phyloP scores from a whole-genome alignment of 495 filamentous ascomycete species.

The Talaromyces liani region DNA sequence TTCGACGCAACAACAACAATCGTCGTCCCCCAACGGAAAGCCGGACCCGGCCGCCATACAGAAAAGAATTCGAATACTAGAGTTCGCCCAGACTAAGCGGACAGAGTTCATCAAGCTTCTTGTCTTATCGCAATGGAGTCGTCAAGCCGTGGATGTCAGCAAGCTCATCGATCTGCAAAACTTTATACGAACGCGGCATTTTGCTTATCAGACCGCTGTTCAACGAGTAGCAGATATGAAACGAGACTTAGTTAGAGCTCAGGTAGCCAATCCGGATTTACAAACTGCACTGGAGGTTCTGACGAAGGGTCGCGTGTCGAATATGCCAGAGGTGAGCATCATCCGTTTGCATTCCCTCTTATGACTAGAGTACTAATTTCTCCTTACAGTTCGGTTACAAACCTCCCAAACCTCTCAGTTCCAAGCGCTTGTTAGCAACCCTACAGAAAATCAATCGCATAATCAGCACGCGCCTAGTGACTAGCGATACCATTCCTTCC shows the following conservation, averaged over 20 bases:
- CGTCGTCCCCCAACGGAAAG: constrained; percentile 42
- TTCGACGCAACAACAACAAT: constrained; percentile 27
- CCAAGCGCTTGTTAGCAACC: constrained; percentile 56
- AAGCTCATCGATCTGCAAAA: constrained; percentile 76
- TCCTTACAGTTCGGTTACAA: constrained; percentile 61
- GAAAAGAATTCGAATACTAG: constrained; percentile 72
- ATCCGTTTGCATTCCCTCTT: constrained; percentile 2
- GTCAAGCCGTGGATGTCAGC: constrained; percentile 66
- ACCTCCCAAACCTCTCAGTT: constrained; percentile 60
- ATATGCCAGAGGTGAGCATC: constrained; percentile 65
- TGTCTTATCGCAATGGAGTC: constrained; percentile 82
- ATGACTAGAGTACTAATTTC: constrained; percentile 10
- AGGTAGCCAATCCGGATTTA: constrained; percentile 81
- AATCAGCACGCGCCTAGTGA: constrained; percentile 68
- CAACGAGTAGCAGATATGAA: constrained; percentile 62
- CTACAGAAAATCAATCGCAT: constrained; percentile 75
- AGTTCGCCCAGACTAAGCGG: constrained; percentile 58
- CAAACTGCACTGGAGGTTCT: constrained; percentile 82
- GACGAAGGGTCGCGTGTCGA: constrained; percentile 61
- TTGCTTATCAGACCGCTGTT: constrained; percentile 47
- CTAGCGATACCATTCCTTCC: constrained; percentile 66
- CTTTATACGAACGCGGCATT: constrained; percentile 56
- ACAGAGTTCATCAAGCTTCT: constrained; percentile 83
- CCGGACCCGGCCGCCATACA: constrained; percentile 55
- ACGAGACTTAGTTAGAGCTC: constrained; percentile 49